phyloP scores from a whole-genome alignment of 2,329 filamentous ascomycete genomes.

The Samsoniella hepiali region DNA sequence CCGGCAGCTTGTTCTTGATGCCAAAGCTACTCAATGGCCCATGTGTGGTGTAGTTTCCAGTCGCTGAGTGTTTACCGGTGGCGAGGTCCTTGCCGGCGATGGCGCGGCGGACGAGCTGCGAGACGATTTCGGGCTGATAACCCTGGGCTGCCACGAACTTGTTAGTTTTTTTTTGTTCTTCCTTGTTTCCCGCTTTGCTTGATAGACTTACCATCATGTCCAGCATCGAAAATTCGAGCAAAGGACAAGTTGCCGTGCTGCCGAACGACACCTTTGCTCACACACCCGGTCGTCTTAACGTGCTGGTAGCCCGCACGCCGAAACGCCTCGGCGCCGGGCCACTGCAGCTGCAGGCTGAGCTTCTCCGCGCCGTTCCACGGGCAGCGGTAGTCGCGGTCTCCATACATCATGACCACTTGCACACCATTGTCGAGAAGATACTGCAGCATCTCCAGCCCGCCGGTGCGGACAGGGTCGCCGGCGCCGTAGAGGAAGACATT shows the following conservation, averaged over 20 bases:
- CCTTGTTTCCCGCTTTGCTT: not conserved
- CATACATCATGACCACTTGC: constrained; percentile 66
- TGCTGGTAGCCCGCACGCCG: constrained; percentile 64
- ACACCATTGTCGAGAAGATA: constrained; percentile 57
- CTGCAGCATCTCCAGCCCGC: constrained; percentile 42
- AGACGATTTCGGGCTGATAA: constrained; percentile 54
- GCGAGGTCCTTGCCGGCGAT: constrained; percentile 51
- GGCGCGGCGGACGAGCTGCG: constrained; percentile 55
- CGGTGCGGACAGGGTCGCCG: not conserved
- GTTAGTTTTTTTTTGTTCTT: not conserved
- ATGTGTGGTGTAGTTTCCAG: constrained; percentile 32
- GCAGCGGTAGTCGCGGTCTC: constrained; percentile 57
- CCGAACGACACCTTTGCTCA: constrained; percentile 67
- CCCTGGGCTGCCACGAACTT: constrained; percentile 25
- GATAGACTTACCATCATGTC: constrained; percentile 49
- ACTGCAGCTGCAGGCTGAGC: constrained; percentile 58
- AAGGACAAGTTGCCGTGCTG: constrained; percentile 71
- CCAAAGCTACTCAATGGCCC: constrained; percentile 50
- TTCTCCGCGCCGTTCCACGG: constrained; percentile 68
- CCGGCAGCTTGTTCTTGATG: constrained; percentile 47
- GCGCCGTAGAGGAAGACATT: constrained; percentile 5
- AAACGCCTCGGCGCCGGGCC: constrained; percentile 48
- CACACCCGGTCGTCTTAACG: constrained; percentile 61
- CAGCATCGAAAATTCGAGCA: constrained; percentile 60
- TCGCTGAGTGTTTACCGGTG: constrained; percentile 48